phyloP scores from a whole-genome alignment of 805 yeast genomes.

The Debaryomyces maramus region DNA sequence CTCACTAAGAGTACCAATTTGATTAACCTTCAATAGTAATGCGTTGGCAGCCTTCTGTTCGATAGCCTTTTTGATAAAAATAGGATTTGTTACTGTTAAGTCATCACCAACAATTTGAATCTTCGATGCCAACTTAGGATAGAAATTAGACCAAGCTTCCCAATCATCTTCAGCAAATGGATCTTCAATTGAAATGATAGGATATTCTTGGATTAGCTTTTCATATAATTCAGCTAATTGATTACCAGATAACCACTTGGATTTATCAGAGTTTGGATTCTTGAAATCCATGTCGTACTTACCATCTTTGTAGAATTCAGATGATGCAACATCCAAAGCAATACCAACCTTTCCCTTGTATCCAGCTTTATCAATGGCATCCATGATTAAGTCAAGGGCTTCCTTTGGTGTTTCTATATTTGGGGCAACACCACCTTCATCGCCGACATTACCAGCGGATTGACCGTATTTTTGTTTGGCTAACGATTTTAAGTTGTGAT shows the following conservation, averaged over 20 bases:
- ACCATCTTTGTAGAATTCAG: slow-evolving; percentile 97
- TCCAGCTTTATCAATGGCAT: slow-evolving; percentile 90
- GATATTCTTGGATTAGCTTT: slow-evolving; percentile 81
- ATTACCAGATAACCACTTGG: slow-evolving; percentile 89
- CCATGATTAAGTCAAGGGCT: slow-evolving; percentile 92
- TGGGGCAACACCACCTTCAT: slow-evolving; percentile 99
- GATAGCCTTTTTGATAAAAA: slow-evolving; percentile 91
- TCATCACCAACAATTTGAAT: slow-evolving; percentile 97
- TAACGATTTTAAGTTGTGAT: slow-evolving; percentile 91
- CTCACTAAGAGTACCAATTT: slow-evolving; percentile 95
- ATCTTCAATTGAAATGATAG: slow-evolving; percentile 97
- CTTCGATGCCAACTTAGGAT: slow-evolving; percentile 59
- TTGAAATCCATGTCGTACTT: slow-evolving; percentile 97
- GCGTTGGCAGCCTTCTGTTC: slow-evolving; percentile 95
- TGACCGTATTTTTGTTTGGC: slow-evolving; percentile 96
- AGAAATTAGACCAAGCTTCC: slow-evolving; percentile 95
- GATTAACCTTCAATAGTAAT: slow-evolving; percentile 96
- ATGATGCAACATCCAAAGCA: slow-evolving; percentile 95
- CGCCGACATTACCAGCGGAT: slow-evolving; percentile 99
- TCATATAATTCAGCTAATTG: slow-evolving; percentile 84
- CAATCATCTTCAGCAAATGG: slow-evolving; percentile 99
- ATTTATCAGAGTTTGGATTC: slow-evolving; percentile 87
- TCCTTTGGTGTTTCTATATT: slow-evolving; percentile 92
- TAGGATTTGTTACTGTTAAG: slow-evolving; percentile 97
- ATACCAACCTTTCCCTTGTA: slow-evolving; percentile 90